phyloP scores from a whole-genome alignment of 495 filamentous ascomycete species.

The Podospora pseudocomata region DNA sequence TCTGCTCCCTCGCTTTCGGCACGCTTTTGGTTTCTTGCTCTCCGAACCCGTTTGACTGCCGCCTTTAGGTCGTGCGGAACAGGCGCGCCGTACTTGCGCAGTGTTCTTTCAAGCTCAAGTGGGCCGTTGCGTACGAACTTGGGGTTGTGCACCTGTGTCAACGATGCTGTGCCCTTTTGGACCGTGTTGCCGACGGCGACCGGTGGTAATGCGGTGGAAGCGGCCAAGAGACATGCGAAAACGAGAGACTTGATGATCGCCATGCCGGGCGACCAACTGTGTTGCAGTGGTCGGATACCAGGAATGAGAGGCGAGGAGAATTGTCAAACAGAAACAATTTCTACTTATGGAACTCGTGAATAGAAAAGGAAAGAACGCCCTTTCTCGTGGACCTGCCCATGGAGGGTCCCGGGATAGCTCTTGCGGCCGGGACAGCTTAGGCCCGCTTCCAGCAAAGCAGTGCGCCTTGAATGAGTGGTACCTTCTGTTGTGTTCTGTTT shows the following conservation, averaged over 20 bases:
- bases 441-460: not conserved
- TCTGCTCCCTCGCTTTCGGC: not conserved
- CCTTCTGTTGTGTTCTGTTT: not conserved
- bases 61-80: conserved; percentile 27
- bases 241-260: conserved; percentile 7
- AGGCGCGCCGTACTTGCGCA: conserved; percentile 54
- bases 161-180: conserved; percentile 28
- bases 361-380: not conserved
- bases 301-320: not conserved
- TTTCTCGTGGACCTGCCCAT: not conserved
- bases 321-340: not conserved
- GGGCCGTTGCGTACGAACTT: conserved; percentile 47
- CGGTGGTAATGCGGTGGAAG: conserved; percentile 37
- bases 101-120: conserved; percentile 52
- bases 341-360: not conserved
- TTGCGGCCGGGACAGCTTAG: not conserved
- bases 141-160: conserved; percentile 51
- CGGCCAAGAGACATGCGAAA: conserved; percentile 37
- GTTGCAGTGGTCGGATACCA: not conserved
- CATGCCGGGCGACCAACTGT: conserved; percentile 1
- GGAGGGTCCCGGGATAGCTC: not conserved
- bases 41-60: conserved; percentile 5
- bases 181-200: conserved; percentile 25
- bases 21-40: conserved; percentile 6
- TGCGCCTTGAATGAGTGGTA: not conserved